Base-by-base conservation (phyloP, 1,284 basidiomycete genomes). In the Rhodotorula mucilaginosa region DNA sequence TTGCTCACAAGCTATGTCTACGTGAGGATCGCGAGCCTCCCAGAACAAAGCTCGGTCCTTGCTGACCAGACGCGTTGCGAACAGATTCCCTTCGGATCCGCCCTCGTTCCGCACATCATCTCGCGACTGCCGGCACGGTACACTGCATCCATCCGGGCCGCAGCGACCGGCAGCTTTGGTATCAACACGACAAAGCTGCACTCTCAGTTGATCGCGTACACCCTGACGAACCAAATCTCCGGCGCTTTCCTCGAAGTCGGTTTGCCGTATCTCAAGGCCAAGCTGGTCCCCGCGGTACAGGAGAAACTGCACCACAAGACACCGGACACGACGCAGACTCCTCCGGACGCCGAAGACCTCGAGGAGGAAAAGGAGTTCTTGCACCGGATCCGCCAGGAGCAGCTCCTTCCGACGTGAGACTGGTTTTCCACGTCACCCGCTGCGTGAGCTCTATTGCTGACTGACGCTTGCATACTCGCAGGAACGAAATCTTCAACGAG, bases 141-240 rank as follows among this genome's bases (percentile, higher is more conserved):
- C 69, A 44, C 72, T 73, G 67, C 70, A 12, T 64, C 66, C 29
- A 71, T 74, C 57, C n/a, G n/a, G 15, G 74, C 63, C 18, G 78
- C 64, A 56, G 67, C 61, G 48, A 64, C 57, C 59, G 49, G 73
- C 34, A 66, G 78, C 19, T 82, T 83, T 73, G 76, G 79, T 61
- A 83, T 72, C 84, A 84, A 85, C 74, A 80, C 83, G n/a, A 85
- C 79, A 29, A 85, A 95, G 65, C 85, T 99, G 73, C 88, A 90
- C 81, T 88, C 90, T 62, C 93, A 98, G 84, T 90, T 99, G 85
- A 97, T 97, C 80, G 94, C 96, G 19, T 92, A 90, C 80, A 90
- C 89, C 49, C 93, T 98, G 4, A 98, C 96, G 26, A 93, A 92
- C 78, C 64, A 98, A 83, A 87, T 88, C 23, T 83, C 93, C 74